A percentile compares a stretch with the other conserved stretches of the same genome.
phyloP scores from a whole-genome alignment of 805 yeast genomes.

The Tetrapisispora iriomotensis region DNA sequence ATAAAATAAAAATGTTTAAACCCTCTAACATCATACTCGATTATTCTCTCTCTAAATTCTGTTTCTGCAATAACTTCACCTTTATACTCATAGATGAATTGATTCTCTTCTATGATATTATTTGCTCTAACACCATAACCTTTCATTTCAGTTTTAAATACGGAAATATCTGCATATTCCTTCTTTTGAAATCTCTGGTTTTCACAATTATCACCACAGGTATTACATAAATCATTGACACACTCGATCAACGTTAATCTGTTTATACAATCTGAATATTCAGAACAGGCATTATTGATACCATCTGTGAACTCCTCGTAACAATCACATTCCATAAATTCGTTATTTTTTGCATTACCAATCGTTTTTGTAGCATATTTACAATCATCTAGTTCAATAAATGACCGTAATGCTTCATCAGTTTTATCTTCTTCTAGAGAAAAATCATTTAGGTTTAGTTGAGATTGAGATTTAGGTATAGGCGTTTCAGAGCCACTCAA shows the following conservation, averaged over 20 bases:
- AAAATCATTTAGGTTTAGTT: conserved; percentile 9
- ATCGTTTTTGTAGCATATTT: conserved; percentile 50
- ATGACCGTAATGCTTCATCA: conserved; percentile 54
- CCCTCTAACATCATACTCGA: conserved; percentile 57
- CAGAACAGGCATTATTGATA: conserved; percentile 64
- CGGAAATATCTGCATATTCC: conserved; percentile 66
- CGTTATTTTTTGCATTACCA: conserved; percentile 62
- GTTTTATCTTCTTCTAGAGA: conserved; percentile 46
- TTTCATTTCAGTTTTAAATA: conserved; percentile 73
- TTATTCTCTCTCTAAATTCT: conserved; percentile 65
- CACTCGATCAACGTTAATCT: conserved; percentile 90
- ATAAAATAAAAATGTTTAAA: conserved; percentile 84
- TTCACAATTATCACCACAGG: conserved; percentile 70
- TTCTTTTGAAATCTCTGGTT: conserved; percentile 81
- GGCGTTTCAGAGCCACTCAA: neutral
- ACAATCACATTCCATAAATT: conserved; percentile 88
- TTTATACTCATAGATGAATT: conserved; percentile 83
- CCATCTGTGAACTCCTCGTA: conserved; percentile 37
- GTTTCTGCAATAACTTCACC: conserved; percentile 88
- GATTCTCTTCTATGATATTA: conserved; percentile 42
- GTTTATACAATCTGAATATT: conserved; percentile 83
- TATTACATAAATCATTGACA: conserved; percentile 49
- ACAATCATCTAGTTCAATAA: conserved; percentile 47
- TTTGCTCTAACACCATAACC: conserved; percentile 86
- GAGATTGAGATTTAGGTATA: too few species aligned